phyloP scores from a whole-genome alignment of 1,284 basidiomycete genomes.

The Leccinum pallidistipes region DNA sequence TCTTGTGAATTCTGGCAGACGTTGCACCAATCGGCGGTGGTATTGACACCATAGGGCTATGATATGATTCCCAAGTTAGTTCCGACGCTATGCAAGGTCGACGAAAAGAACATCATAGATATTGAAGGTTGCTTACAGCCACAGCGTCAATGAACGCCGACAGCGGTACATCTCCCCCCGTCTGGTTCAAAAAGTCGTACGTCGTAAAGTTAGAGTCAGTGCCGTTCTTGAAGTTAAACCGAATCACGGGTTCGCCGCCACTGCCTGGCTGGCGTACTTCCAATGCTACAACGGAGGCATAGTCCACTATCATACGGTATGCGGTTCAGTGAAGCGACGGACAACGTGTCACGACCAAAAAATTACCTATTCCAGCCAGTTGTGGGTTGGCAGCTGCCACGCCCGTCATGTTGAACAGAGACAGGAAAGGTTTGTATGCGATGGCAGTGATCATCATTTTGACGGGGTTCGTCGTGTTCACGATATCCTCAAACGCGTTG shows the following conservation, averaged over 20 bases:
- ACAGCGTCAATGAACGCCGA: constrained; percentile 54
- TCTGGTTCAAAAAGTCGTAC: constrained; percentile 62
- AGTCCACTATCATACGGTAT: constrained; percentile 53
- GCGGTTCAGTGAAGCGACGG: constrained; percentile 6
- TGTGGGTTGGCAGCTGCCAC: constrained; percentile 50
- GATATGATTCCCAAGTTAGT: constrained; percentile 5
- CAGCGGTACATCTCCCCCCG: constrained; percentile 59
- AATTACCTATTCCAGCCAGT: constrained; percentile 62
- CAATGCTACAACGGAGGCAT: constrained; percentile 67
- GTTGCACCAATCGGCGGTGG: constrained; percentile 58
- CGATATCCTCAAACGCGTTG: constrained; percentile 57
- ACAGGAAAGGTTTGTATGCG: constrained; percentile 84
- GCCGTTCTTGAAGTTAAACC: constrained; percentile 82
- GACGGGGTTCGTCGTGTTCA: constrained; percentile 57
- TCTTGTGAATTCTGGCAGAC: constrained; percentile 54
- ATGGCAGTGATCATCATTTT: constrained; percentile 66
- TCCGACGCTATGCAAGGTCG: background rate
- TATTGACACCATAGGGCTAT: constrained; percentile 52
- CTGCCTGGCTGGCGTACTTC: constrained; percentile 59
- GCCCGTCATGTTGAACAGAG: constrained; percentile 77
- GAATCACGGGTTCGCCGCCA: constrained; percentile 53
- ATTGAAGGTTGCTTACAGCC: constrained; percentile 36
- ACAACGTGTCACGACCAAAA: constrained; percentile 14
- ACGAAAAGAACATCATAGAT: background rate
- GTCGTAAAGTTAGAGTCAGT: constrained; percentile 54